Base-by-base conservation (phyloP, 768 basidiomycete genomes). In the Xerocomus potaroensis region DNA sequence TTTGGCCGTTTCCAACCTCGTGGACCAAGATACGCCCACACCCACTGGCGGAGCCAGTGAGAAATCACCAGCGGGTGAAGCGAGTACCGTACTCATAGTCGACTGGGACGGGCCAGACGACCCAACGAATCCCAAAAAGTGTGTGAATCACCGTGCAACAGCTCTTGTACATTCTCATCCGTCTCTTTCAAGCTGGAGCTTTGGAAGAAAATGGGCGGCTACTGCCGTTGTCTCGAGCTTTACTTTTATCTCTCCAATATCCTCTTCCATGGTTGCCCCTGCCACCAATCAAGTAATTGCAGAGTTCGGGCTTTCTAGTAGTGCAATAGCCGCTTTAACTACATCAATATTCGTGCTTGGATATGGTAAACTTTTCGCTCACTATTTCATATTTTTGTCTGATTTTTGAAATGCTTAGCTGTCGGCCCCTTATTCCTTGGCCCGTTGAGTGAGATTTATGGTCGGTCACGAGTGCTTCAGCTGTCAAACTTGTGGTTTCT, bases 241-340 rank as follows among this genome's bases (percentile, higher is more conserved):
- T 59, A 82, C 84, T 0, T 83, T 86, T 58, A 83, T 86, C 29
- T 72, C 71, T 7, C 83, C 85, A 0, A 70, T 88, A 0, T 80
- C 85, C 0, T 90, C 87, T 4, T 78, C 84, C 4, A 87, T 87
- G 80, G 69, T 87, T 1, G 81, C 87, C 0, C 86, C 86, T 0
- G 86, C 85, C 0, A 67, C 72, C 0, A 49, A 53, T 4, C 72
- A 79, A 43, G 55, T 90, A 0, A 80, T 71, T 3, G 47, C 59
- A 3, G 62, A 78, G 16, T 81, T 89, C 50, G 71, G 76, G 1
- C 73, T 87, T 22, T 79, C 73, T 8, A 79, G 60, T 56, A 49
- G 54, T 2, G 74, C 69, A 1, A 43, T 79, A 4, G 65, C 78
- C 16, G 78, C 77, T 1, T 74, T 90, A 65, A 76, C 74, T 22